phyloP scores from a whole-genome alignment of 1,139 yeast species.

The Zygosaccharomyces sapae region DNA sequence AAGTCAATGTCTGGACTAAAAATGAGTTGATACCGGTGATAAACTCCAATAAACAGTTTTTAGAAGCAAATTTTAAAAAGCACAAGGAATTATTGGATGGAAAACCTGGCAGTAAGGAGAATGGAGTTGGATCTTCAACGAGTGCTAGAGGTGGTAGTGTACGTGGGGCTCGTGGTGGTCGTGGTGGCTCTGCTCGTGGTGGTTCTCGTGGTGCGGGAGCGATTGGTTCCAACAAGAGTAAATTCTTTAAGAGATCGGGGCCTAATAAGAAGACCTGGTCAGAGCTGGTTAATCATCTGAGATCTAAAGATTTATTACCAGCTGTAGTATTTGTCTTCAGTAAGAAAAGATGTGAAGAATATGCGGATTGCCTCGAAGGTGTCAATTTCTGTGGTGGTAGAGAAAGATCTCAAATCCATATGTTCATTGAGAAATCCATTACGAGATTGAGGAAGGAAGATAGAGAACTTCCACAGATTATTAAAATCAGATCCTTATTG shows the following conservation, averaged over 20 bases:
- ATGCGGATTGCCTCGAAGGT: constrained; percentile 72
- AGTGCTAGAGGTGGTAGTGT: constrained; percentile 33
- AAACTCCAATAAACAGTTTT: constrained; percentile 65
- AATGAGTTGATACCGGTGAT: constrained; percentile 66
- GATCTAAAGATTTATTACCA: constrained; percentile 67
- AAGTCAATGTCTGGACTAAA: constrained; percentile 79
- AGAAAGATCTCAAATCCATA: constrained; percentile 86
- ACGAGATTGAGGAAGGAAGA: constrained; percentile 87
- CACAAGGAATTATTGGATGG: constrained; percentile 54
- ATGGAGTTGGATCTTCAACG: constrained; percentile 22
- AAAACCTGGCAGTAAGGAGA: constrained; percentile 32
- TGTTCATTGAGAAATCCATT: constrained; percentile 88
- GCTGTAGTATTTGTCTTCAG: constrained; percentile 93
- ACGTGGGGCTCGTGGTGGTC: constrained; percentile 33
- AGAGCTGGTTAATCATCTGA: constrained; percentile 67
- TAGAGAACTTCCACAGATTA: constrained; percentile 85
- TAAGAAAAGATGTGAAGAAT: constrained; percentile 87
- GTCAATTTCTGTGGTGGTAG: constrained; percentile 76
- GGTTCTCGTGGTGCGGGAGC: constrained; percentile 42
- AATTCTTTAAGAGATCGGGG: constrained; percentile 51
- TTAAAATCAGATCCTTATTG: constrained; percentile 73
- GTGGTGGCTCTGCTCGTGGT: constrained; percentile 36
- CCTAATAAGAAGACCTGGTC: constrained; percentile 81
- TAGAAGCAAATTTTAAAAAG: constrained; percentile 57
- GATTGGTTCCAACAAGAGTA: constrained; percentile 37